Percentiles rank a stretch among this genome's conserved stretches.
These are phyloP conservation scores for Elsinoe batatas DNA, from an alignment of 2,329 filamentous ascomycete species.

Conservation along the genomic window DNA sequence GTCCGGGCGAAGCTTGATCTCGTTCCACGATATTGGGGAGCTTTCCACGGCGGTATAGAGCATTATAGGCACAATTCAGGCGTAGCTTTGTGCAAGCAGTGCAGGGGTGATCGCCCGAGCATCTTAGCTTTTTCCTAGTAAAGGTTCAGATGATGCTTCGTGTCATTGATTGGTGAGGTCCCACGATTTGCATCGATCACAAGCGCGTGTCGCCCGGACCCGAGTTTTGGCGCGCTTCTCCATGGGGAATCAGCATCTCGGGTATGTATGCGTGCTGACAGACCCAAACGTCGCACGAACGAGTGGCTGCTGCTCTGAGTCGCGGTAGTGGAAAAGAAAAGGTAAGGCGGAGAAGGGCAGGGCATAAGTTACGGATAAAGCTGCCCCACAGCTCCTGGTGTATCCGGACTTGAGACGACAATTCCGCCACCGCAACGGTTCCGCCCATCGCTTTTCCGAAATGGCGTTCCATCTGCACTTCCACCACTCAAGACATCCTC, in stretches of 20 bases:
- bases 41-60: slow-evolving; percentile 7
- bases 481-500: not conserved
- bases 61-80: not conserved
- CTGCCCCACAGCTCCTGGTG: too few relatives aligned
- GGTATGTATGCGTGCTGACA: not conserved
- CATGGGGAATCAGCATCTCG: not conserved
- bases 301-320: not conserved
- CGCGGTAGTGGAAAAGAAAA: not conserved
- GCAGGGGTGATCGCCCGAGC: slow-evolving; percentile 3
- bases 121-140: slow-evolving; percentile 7
- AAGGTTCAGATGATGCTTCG: not conserved
- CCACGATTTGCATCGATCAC: slow-evolving; percentile 13
- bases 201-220: slow-evolving; percentile 8
- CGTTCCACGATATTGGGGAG: not conserved
- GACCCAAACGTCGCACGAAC: too few relatives aligned
- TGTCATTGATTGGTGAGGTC: not conserved
- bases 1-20: not conserved
- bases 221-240: slow-evolving; percentile 1
- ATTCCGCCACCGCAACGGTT: too few relatives aligned
- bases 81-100: not conserved
- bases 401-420: too few relatives aligned
- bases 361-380: too few relatives aligned
- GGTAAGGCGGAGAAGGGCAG: not conserved
- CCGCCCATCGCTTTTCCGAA: too few relatives aligned
- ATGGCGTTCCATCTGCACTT: not conserved